These are phyloP conservation scores for Pyricularia grisea DNA, from an alignment of 2,329 filamentous ascomycete species.

Conservation along the genomic window DNA sequence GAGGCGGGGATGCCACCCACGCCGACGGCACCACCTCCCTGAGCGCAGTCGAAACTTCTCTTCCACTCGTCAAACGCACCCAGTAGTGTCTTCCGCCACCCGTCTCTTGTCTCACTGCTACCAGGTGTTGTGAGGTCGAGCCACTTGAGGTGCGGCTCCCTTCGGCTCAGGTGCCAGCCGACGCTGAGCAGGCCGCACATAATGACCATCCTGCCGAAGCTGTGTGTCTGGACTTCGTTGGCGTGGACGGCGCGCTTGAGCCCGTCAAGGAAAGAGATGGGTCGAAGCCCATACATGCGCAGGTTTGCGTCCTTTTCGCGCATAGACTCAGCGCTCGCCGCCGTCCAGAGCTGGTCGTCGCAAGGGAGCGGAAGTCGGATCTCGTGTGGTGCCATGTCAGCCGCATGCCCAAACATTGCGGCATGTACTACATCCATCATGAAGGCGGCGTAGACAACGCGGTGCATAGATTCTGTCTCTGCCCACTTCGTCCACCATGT, in stretches of 20 bases:
- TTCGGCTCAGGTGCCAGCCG: conserved; percentile 83
- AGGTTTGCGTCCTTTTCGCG: conserved; percentile 68
- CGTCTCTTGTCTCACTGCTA: conserved; percentile 54
- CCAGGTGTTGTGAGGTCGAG: conserved; percentile 52
- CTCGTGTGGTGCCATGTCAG: conserved; percentile 86
- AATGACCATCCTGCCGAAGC: conserved; percentile 80
- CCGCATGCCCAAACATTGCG: conserved; percentile 85
- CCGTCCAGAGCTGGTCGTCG: conserved; percentile 79
- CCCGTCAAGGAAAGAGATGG: conserved; percentile 73
- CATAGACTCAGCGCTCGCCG: conserved; percentile 67
- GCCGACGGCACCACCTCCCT: conserved; percentile 19
- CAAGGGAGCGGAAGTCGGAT: conserved; percentile 79
- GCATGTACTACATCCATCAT: conserved; percentile 84
- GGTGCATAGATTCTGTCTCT: conserved; percentile 75
- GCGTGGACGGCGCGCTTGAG: conserved; percentile 77
- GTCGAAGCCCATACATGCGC: conserved; percentile 69
- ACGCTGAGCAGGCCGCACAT: conserved; percentile 88
- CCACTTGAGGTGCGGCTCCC: conserved; percentile 76
- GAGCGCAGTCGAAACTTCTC: conserved; percentile 66
- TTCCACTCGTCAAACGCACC: conserved; percentile 84
- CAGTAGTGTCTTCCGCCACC: conserved; percentile 70
- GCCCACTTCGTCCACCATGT: conserved; percentile 82
- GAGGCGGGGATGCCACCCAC: conserved; percentile 19
- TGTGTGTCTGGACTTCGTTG: conserved; percentile 72
- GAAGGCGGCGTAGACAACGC: conserved; percentile 82